Evolutionary conservation across 805 yeast species (phyloP).

Genomic region (Kodamaea lidongshanica): DNA sequence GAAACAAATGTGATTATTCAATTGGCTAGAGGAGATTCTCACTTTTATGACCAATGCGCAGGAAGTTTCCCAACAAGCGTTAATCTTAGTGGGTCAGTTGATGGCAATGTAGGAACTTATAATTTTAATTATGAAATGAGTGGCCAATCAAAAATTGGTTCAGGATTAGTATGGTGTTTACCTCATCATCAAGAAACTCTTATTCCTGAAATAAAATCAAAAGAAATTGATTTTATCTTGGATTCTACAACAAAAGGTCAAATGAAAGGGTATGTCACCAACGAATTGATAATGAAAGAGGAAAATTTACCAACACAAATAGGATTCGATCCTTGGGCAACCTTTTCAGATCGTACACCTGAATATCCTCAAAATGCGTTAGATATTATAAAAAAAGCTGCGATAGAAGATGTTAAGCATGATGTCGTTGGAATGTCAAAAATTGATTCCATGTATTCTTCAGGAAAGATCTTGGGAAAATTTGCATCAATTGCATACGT

Average conservation of each 20-base stretch:
- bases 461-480: conserved; percentile 85
- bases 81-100: conserved; percentile 26
- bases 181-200: conserved; percentile 47
- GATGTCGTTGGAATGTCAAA: conserved; percentile 55
- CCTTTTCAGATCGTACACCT: conserved; percentile 29
- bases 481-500: conserved; percentile 82
- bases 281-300: conserved; percentile 37
- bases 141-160: conserved; percentile 23
- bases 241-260: conserved; percentile 48
- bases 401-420: conserved; percentile 46
- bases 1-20: conserved; percentile 28
- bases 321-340: conserved; percentile 53
- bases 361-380: conserved; percentile 29
- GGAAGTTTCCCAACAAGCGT: conserved; percentile 54
- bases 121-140: conserved; percentile 22
- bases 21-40: conserved; percentile 20
- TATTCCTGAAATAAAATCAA: conserved; percentile 17
- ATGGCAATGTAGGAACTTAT: conserved; percentile 22
- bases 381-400: conserved; percentile 39
- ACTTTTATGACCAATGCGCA: conserved; percentile 52
- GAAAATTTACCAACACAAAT: conserved; percentile 34
- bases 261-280: conserved; percentile 40
- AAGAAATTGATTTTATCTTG: conserved; percentile 28
- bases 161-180: conserved; percentile 41
- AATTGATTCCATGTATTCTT: conserved; percentile 80